Conservation (phyloP, 306 rosid species). For the Begonia fuchsioides region DNA sequence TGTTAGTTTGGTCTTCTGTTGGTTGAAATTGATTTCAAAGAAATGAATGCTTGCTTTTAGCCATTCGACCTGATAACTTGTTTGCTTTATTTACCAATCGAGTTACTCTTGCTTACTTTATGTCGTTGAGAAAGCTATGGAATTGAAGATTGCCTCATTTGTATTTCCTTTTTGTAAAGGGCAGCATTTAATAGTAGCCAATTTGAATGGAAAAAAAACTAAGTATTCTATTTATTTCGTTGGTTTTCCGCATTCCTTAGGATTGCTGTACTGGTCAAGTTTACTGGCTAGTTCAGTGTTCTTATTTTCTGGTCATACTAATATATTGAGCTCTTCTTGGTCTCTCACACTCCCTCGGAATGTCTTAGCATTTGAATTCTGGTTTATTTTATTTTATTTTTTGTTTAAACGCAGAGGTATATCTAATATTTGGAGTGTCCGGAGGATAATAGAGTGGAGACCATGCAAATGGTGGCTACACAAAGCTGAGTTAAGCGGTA, state of each 20-base stretch:
- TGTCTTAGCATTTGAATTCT: not conserved
- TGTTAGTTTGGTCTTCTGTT: not conserved
- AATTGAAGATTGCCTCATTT: not conserved
- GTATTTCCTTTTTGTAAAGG: not conserved
- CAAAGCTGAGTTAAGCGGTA: conserved; percentile 40
- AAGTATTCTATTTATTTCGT: too few relatives aligned
- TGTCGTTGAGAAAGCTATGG: not conserved
- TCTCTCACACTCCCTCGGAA: not conserved
- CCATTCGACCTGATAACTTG: not conserved
- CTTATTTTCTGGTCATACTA: not conserved
- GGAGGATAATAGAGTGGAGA: conserved; percentile 66
- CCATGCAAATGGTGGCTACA: conserved; percentile 93
- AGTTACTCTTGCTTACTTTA: not conserved
- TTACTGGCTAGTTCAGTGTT: not conserved
- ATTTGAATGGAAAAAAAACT: not conserved
- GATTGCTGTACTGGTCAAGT: not conserved
- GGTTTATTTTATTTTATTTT: not conserved
- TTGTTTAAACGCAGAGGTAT: conserved; percentile 30
- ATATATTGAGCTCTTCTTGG: not conserved
- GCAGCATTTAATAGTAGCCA: not conserved
- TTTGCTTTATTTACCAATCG: not conserved
- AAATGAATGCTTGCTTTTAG: too few relatives aligned
- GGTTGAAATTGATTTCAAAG: too few relatives aligned
- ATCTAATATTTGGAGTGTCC: conserved; percentile 62
- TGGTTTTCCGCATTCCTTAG: not conserved